A percentile compares a stretch with the other conserved stretches of the same genome.
phyloP scores from a whole-genome alignment of 495 filamentous ascomycete genomes.

The Neurospora sp. region DNA sequence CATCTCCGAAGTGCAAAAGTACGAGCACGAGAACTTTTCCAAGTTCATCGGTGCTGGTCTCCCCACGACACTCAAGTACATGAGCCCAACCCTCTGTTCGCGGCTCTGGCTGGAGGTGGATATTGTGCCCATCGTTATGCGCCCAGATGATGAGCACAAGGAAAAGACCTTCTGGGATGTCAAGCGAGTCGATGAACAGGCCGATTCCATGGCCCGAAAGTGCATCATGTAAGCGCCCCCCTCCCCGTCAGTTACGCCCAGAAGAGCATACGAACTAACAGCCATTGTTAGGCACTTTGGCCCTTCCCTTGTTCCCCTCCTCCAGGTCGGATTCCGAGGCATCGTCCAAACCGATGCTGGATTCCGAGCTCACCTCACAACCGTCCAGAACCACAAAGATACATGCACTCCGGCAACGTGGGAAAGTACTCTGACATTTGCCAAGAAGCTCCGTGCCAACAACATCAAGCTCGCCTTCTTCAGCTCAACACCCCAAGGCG shows the following conservation, averaged over 20 bases:
- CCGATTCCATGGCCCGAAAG: slow-evolving; percentile 77
- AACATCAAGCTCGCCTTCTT: slow-evolving; percentile 75
- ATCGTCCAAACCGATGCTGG: slow-evolving; percentile 67
- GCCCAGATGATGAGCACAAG: slow-evolving; percentile 33
- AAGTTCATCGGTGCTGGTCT: slow-evolving; percentile 60
- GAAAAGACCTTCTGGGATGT: slow-evolving; percentile 40
- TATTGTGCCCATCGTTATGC: slow-evolving; percentile 57
- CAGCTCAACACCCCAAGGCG: slow-evolving; percentile 77
- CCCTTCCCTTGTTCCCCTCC: slow-evolving; percentile 59
- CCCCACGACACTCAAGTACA: slow-evolving; percentile 37
- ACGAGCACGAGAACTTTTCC: slow-evolving; percentile 50
- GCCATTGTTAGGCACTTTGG: slow-evolving; percentile 54
- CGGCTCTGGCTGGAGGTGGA: slow-evolving; percentile 76
- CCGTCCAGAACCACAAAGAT: slow-evolving; percentile 51
- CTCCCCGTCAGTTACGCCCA: background rate
- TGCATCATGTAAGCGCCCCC: slow-evolving; percentile 49
- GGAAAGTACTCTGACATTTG: slow-evolving; percentile 59
- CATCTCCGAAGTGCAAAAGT: slow-evolving; percentile 42
- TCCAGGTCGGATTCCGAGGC: slow-evolving; percentile 65
- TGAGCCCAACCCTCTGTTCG: slow-evolving; percentile 53
- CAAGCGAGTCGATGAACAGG: slow-evolving; percentile 67
- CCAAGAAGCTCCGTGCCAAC: slow-evolving; percentile 51
- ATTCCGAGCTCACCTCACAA: slow-evolving; percentile 50
- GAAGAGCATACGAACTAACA: background rate
- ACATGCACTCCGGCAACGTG: slow-evolving; percentile 56